phyloP scores from a whole-genome alignment of 2,329 filamentous ascomycete species.

The Diaporthe vaccinii region DNA sequence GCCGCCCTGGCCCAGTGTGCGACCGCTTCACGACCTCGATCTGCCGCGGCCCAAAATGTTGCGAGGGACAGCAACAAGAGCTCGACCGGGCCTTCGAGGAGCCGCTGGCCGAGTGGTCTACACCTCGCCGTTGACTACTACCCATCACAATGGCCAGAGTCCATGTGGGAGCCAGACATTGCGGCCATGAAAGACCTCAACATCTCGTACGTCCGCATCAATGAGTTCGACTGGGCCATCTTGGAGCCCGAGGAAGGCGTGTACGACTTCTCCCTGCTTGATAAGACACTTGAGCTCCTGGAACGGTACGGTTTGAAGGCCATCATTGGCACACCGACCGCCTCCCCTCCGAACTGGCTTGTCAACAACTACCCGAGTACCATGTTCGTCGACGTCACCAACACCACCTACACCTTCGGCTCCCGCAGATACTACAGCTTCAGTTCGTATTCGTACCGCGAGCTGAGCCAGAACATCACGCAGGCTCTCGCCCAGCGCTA shows the following conservation, averaged over 20 bases:
- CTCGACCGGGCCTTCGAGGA: conserved; percentile 29
- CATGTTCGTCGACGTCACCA: conserved; percentile 45
- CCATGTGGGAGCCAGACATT: conserved; percentile 44
- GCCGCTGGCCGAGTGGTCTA: conserved; percentile 43
- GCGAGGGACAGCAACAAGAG: not conserved
- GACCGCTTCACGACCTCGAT: not conserved
- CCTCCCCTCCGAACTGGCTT: conserved; percentile 44
- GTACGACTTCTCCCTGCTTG: conserved; percentile 45
- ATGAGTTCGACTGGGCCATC: conserved; percentile 45
- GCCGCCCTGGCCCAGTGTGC: conserved; percentile 25
- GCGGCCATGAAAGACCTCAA: conserved; percentile 43
- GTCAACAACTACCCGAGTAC: conserved; percentile 42
- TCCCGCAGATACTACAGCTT: conserved; percentile 46
- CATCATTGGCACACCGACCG: conserved; percentile 45
- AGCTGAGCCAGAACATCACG: conserved; percentile 45
- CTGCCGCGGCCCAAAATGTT: not conserved
- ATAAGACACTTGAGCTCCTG: conserved; percentile 43
- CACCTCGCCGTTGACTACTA: conserved; percentile 45
- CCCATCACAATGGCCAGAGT: conserved; percentile 45
- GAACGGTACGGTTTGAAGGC: conserved; percentile 43
- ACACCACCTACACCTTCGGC: conserved; percentile 44
- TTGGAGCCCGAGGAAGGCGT: conserved; percentile 43
- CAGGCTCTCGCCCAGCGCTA: conserved; percentile 44
- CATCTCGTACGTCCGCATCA: conserved; percentile 44
- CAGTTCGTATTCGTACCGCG: conserved; percentile 44